Evolutionary conservation across 2,329 filamentous ascomycete species (phyloP).

Genomic region (Fusarium robinianum): DNA sequence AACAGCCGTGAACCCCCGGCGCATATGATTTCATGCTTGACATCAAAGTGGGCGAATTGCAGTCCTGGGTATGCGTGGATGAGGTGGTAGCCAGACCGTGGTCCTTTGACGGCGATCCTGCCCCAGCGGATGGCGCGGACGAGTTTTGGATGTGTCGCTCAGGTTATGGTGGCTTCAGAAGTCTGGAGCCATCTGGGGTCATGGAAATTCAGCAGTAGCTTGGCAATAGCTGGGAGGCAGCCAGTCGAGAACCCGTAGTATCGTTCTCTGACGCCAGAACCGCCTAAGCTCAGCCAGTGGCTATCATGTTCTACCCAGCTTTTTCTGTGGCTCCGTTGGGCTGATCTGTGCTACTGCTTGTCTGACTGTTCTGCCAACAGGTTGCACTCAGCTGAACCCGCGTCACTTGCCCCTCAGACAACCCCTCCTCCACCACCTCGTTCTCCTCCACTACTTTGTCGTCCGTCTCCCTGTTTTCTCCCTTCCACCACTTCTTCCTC

Average conservation of each 20-base stretch:
- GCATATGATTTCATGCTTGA: conserved; percentile 37
- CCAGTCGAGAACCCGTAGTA: conserved; percentile 8
- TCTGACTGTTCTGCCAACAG: conserved; percentile 15
- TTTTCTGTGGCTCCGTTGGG: conserved; percentile 19
- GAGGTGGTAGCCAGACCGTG: conserved; percentile 14
- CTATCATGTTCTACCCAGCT: conserved; percentile 11
- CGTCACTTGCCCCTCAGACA: conserved; percentile 37
- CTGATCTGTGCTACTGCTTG: conserved; percentile 19
- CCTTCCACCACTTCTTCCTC: conserved; percentile 15
- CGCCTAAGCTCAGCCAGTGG: conserved; percentile 10
- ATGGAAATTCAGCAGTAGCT: conserved; percentile 13
- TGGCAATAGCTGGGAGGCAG: conserved; percentile 21
- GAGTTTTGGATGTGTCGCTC: conserved; percentile 12
- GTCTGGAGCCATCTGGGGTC: conserved; percentile 11
- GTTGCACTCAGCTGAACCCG: conserved; percentile 32
- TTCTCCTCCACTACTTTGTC: conserved; percentile 18
- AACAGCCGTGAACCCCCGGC: conserved; percentile 21
- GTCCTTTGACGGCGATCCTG: conserved; percentile 9
- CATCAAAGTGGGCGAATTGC: conserved; percentile 12
- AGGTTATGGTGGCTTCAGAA: conserved; percentile 11
- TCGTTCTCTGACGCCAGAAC: conserved; percentile 9
- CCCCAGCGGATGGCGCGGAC: conserved; percentile 13
- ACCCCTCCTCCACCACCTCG: conserved; percentile 22
- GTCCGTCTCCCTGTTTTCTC: conserved; percentile 15
- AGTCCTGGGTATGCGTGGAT: conserved; percentile 1